phyloP scores from a whole-genome alignment of 257 asterid genomes.

The Solanum corneliomulleri region DNA sequence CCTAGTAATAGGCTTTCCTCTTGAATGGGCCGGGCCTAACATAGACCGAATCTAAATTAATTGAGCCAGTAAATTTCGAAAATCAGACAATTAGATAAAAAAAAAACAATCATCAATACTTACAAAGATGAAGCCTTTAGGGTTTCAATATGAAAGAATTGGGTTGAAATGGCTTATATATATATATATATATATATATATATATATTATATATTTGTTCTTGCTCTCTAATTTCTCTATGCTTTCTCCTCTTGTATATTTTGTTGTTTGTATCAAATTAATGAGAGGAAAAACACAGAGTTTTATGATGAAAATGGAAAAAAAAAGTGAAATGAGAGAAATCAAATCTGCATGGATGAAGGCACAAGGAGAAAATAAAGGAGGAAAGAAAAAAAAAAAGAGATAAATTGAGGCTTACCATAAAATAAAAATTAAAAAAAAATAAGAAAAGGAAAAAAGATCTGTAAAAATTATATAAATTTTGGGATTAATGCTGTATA shows the following conservation, averaged over 20 bases:
- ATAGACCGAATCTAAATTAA: background rate
- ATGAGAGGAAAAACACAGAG: background rate
- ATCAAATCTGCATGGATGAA: background rate
- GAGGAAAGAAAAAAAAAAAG: background rate
- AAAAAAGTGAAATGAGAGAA: background rate
- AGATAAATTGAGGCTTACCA: background rate
- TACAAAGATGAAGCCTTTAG: background rate
- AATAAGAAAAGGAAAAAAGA: no score
- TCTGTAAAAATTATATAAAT: no score
- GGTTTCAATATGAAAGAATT: background rate
- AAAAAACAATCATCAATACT: background rate
- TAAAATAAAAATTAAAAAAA: no score
- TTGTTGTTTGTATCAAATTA: background rate
- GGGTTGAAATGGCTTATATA: background rate
- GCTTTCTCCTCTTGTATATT: background rate
- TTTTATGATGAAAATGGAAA: background rate
- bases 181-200: no score
- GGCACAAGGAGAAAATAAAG: background rate
- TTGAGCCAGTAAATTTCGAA: background rate
- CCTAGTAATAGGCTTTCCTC: background rate
- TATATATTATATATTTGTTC: background rate
- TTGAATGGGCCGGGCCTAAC: background rate
- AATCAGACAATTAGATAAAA: background rate
- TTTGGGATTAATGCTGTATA: background rate
- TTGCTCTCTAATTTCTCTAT: background rate